Evolutionary conservation across 2,329 filamentous ascomycete species (phyloP).

Genomic region (Trichoderma sp.): DNA sequence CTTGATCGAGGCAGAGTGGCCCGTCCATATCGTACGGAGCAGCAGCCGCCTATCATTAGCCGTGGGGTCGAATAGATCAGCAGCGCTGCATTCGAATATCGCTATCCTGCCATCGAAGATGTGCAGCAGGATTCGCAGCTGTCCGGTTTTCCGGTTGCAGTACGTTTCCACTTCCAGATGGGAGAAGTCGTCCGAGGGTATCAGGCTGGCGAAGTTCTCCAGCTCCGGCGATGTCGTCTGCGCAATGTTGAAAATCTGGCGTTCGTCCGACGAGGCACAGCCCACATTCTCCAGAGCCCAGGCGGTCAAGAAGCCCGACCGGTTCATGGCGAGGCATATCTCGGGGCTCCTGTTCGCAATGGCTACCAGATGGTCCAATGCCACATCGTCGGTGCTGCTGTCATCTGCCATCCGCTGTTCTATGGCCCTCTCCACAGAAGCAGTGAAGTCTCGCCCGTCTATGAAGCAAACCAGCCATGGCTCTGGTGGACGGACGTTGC

Average conservation of each 20-base stretch:
- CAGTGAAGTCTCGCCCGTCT: constrained; percentile 76
- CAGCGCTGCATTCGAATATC: constrained; percentile 76
- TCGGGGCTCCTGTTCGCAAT: constrained; percentile 85
- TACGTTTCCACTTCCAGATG: constrained; percentile 75
- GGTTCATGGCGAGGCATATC: constrained; percentile 82
- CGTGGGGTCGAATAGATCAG: constrained; percentile 76
- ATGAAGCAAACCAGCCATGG: constrained; percentile 68
- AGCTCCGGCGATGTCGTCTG: constrained; percentile 67
- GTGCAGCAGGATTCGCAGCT: constrained; percentile 75
- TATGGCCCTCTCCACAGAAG: constrained; percentile 75
- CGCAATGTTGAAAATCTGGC: constrained; percentile 81
- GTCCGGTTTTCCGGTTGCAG: constrained; percentile 64
- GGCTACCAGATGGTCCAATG: constrained; percentile 81
- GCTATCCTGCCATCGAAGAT: constrained; percentile 83
- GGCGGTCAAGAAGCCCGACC: constrained; percentile 81
- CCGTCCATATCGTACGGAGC: constrained; percentile 73
- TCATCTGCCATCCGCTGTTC: constrained; percentile 58
- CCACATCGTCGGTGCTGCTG: constrained; percentile 65
- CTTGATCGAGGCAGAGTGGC: constrained; percentile 77
- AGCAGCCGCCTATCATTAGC: constrained; percentile 62
- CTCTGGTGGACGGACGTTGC: constrained; percentile 33
- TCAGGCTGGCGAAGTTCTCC: constrained; percentile 46
- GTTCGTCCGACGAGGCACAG: constrained; percentile 64
- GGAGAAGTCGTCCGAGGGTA: constrained; percentile 33
- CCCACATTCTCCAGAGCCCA: constrained; percentile 91